Evolutionary conservation across 2,329 filamentous ascomycete species (phyloP).

Genomic region (Canariomyces notabilis): DNA sequence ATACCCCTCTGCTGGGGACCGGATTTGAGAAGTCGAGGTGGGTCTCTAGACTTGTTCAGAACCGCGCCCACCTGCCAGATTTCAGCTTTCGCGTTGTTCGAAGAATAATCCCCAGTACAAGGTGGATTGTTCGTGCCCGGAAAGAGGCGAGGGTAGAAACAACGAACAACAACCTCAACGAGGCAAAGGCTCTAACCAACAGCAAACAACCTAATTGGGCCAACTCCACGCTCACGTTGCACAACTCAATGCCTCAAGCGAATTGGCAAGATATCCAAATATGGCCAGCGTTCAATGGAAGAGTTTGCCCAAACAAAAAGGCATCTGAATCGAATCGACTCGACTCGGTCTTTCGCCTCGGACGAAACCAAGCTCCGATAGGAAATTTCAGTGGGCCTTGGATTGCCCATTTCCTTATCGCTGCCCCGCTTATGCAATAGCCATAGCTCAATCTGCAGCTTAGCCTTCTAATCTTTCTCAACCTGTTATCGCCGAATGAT

Average conservation of each 20-base stretch:
- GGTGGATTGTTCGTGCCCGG: too few species aligned
- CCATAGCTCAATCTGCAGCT: background rate
- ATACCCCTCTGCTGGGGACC: too few species aligned
- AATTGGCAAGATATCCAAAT: background rate
- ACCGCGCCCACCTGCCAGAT: too few species aligned
- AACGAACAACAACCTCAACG: background rate
- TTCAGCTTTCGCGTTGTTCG: too few species aligned
- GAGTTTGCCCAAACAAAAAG: background rate
- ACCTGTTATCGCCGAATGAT: slow-evolving; percentile 18
- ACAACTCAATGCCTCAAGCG: too few species aligned
- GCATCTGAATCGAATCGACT: background rate
- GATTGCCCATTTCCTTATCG: slow-evolving; percentile 9
- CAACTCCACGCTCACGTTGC: too few species aligned
- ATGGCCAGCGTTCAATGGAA: background rate
- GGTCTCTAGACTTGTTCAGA: too few species aligned
- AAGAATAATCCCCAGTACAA: too few species aligned
- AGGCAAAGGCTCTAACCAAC: background rate
- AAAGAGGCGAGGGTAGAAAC: too few species aligned
- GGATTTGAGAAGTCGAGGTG: too few species aligned
- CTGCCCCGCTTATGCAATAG: slow-evolving; percentile 20
- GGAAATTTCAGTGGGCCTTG: slow-evolving; percentile 13
- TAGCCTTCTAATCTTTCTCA: background rate
- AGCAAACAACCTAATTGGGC: background rate
- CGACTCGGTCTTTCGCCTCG: too few species aligned
- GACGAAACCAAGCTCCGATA: slow-evolving; percentile 12